phyloP scores from a whole-genome alignment of 139 green algal genomes.

The Chlorella vulgaris region DNA sequence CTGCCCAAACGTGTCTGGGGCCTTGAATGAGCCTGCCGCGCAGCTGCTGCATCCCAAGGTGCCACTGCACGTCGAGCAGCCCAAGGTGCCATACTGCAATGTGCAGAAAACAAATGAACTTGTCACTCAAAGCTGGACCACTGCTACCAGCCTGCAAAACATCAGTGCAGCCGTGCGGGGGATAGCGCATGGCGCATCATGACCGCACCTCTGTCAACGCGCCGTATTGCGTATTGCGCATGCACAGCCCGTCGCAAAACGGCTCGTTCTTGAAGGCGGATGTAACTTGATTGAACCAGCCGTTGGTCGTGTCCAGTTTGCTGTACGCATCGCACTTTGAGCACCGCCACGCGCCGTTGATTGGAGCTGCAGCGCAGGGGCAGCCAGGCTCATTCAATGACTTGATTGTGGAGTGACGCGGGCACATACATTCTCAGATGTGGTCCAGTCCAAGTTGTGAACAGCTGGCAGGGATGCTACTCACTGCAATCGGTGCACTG shows the following conservation, averaged over 20 bases:
- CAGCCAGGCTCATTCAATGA: neutral
- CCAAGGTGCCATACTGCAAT: neutral
- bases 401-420: neutral
- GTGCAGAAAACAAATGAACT: neutral
- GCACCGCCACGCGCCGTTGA: neutral
- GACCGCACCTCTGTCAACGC: neutral
- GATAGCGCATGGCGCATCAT: no score
- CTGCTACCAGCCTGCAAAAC: neutral
- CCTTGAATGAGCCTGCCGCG: neutral
- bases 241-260: conserved; percentile 20
- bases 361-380: neutral
- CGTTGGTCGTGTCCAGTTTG: neutral
- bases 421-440: no score
- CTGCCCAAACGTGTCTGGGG: neutral
- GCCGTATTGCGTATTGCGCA: neutral
- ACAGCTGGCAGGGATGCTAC: no score
- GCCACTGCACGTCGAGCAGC: neutral
- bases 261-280: neutral
- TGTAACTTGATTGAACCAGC: neutral
- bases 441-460: no score
- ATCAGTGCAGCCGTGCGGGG: neutral
- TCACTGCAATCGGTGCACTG: no score
- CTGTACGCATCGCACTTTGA: neutral
- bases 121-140: no score
- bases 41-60: conserved; percentile 1